Base-by-base conservation (phyloP, 352 stramenopile genomes). In the Achlya hypogyna region DNA sequence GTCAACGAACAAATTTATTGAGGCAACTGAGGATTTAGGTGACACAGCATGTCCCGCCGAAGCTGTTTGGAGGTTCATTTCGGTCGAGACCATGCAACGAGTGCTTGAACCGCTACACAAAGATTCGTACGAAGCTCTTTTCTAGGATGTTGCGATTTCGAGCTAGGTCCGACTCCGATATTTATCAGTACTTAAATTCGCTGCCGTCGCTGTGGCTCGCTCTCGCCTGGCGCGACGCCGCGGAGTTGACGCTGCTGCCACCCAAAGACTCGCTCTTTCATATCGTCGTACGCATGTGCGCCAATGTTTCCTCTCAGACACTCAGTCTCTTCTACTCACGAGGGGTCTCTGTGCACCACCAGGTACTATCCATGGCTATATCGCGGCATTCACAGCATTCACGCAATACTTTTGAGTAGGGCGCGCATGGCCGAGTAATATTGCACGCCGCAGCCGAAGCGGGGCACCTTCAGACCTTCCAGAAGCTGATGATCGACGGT, bases 361-460 rank as follows among this genome's bases (percentile, higher is more conserved):
- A 35, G 58, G 58, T 65, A 47, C 23, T 2, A 27, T 51, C n/a
- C 22, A 27, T 35, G 16, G 14, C 47, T 49, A 5, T 3, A 5
- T 9, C n/a, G n/a, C n/a, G n/a, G n/a, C n/a, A n/a, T n/a, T n/a
- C n/a, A n/a, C n/a, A n/a, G n/a, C n/a, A n/a, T n/a, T 31, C 2
- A 32, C 23, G 5, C 51, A 8, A 51, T 63, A 32, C 10, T 5
- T 18, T 63, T 51, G 54, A 4, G 14, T 65, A 65, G 58, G 58
- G 58, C 1, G 34, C 32, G 27, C 29, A 53, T 29, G 29, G 53
- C 27, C 58, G 34, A 22, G 29, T 18, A 18, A 27, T 65, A 5
- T 12, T 65, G 3, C 58, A 65, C 28, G 58, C 58, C 4, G 58
- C 58, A 5, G 58, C 58, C 23, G 28, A 65, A 28, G 58, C 34